phyloP scores from a whole-genome alignment of 345 rosid species.

The Aquilaria sinensis region DNA sequence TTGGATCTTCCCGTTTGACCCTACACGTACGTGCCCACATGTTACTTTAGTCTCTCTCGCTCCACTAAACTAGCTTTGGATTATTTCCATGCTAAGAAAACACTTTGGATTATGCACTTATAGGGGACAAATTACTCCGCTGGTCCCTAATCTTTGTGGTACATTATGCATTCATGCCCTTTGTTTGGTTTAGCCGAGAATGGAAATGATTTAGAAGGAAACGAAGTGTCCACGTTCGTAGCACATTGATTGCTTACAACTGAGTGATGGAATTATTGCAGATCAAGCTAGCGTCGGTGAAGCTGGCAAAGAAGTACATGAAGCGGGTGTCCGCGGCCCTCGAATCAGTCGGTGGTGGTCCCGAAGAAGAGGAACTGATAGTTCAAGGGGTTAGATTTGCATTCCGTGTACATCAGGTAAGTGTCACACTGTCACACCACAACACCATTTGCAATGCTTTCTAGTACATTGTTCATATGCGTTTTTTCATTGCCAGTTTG shows the following conservation, averaged over 20 bases:
- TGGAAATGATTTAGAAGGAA: background rate
- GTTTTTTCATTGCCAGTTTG: constrained; percentile 43
- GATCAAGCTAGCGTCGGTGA: constrained; percentile 91
- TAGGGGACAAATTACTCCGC: too few relatives aligned
- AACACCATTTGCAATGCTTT: too few relatives aligned
- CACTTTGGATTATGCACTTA: too few relatives aligned
- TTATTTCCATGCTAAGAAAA: too few relatives aligned
- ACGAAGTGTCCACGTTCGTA: background rate
- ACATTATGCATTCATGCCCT: too few relatives aligned
- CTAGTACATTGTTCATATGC: too few relatives aligned
- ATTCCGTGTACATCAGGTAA: constrained; percentile 98
- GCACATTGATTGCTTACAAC: too few relatives aligned
- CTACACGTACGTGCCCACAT: background rate
- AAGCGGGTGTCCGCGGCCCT: constrained; percentile 91
- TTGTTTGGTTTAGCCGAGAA: too few relatives aligned
- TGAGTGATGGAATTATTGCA: constrained; percentile 17
- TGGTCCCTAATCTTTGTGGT: too few relatives aligned
- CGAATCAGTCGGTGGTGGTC: constrained; percentile 49
- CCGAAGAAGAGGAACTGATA: constrained; percentile 93
- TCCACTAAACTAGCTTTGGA: too few relatives aligned
- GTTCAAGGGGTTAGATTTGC: constrained; percentile 95
- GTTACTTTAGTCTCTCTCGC: background rate
- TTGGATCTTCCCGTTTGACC: constrained; percentile 19
- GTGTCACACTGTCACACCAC: background rate
- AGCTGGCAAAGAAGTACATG: constrained; percentile 94